phyloP scores from a whole-genome alignment of 2,329 filamentous ascomycete species.

The Cordyceps fumosorosea region DNA sequence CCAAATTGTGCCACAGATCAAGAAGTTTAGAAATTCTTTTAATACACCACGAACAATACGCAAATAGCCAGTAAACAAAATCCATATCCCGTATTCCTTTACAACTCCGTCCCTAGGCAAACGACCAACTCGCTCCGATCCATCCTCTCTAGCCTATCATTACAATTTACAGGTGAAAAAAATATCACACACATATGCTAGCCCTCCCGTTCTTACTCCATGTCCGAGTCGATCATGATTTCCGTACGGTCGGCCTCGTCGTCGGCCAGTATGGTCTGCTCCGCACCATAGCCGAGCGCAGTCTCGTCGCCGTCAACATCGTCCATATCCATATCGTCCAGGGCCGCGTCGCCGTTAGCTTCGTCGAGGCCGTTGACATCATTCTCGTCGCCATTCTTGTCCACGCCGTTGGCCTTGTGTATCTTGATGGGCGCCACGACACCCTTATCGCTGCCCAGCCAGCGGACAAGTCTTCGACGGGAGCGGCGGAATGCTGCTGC shows the following conservation, averaged over 20 bases:
- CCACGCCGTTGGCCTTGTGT: slow-evolving; percentile 19
- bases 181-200: neutral
- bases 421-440: slow-evolving; percentile 43
- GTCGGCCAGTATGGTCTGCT: slow-evolving; percentile 33
- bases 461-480: slow-evolving; percentile 60
- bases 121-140: neutral
- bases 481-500: slow-evolving; percentile 59
- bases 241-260: slow-evolving; percentile 38
- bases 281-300: slow-evolving; percentile 24
- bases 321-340: slow-evolving; percentile 39
- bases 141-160: slow-evolving; percentile 4
- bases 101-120: slow-evolving; percentile 1
- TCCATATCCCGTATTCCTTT: neutral
- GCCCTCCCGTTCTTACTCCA: slow-evolving; percentile 20
- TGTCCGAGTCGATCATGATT: slow-evolving; percentile 30
- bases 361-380: slow-evolving; percentile 25
- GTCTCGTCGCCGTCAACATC: slow-evolving; percentile 22
- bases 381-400: slow-evolving; percentile 17
- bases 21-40: neutral
- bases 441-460: slow-evolving; percentile 47
- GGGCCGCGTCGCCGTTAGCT: slow-evolving; percentile 34
- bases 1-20: neutral
- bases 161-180: slow-evolving; percentile 9
- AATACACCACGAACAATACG: neutral
- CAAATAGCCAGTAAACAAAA: neutral